Conservation (phyloP, 352 stramenopile species). For the Phytopythium sindhum region DNA sequence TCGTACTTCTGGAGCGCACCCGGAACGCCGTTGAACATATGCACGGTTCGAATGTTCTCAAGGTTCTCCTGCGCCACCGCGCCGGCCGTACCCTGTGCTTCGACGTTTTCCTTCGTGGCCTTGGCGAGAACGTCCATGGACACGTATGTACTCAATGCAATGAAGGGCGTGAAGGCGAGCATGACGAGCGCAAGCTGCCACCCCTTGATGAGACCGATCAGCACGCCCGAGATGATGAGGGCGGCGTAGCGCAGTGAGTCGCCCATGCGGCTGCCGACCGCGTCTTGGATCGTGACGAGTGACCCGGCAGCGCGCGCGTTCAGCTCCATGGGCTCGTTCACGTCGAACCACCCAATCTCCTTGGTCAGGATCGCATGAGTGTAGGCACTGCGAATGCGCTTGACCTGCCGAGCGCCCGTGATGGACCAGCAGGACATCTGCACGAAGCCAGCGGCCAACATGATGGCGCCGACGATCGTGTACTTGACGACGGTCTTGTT, state of each 20-base stretch:
- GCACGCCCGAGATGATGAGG: slow-evolving; percentile 34
- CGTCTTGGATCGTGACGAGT: slow-evolving; percentile 38
- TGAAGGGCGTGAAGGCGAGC: slow-evolving; percentile 39
- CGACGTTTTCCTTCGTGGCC: slow-evolving; percentile 19
- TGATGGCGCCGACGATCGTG: neutral
- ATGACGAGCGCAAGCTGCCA: slow-evolving; percentile 60
- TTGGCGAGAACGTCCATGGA: slow-evolving; percentile 7
- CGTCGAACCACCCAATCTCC: slow-evolving; percentile 30
- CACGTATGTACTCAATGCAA: slow-evolving; percentile 20
- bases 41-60: slow-evolving; percentile 53
- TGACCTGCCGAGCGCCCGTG: slow-evolving; percentile 19
- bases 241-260: slow-evolving; percentile 32
- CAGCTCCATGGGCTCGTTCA: slow-evolving; percentile 24
- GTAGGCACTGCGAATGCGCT: slow-evolving; percentile 24
- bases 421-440: slow-evolving; percentile 26
- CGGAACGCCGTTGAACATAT: slow-evolving; percentile 48
- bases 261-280: slow-evolving; percentile 39
- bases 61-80: slow-evolving; percentile 45
- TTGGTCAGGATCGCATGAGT: slow-evolving; percentile 17
- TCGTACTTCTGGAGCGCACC: slow-evolving; percentile 40
- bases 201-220: slow-evolving; percentile 40
- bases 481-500: neutral
- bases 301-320: slow-evolving; percentile 27
- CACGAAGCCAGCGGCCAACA: slow-evolving; percentile 14
- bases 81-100: slow-evolving; percentile 32